phyloP scores from a whole-genome alignment of 2,329 filamentous ascomycete genomes.

The Mollisiaceae sp. region DNA sequence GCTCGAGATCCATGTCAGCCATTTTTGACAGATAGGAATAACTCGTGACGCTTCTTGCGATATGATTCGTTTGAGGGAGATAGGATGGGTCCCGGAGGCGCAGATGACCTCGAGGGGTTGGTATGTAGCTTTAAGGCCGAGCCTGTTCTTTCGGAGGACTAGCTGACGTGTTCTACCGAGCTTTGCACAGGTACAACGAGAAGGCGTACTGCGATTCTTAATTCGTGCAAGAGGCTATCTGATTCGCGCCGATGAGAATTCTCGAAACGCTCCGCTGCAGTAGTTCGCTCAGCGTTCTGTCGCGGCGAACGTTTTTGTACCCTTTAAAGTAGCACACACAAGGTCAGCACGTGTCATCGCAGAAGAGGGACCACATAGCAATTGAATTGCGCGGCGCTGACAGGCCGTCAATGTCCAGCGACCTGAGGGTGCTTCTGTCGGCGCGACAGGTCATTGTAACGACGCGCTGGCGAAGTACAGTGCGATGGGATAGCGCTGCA shows the following conservation, averaged over 20 bases:
- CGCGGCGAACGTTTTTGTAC: slow-evolving; percentile 42
- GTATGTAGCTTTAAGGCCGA: slow-evolving; percentile 40
- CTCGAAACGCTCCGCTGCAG: slow-evolving; percentile 43
- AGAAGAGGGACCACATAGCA: slow-evolving; percentile 40
- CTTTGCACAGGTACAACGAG: slow-evolving; percentile 41
- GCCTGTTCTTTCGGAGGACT: slow-evolving; percentile 34
- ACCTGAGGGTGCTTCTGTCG: slow-evolving; percentile 1
- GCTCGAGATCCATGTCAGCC: slow-evolving; percentile 44
- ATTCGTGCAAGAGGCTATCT: slow-evolving; percentile 28
- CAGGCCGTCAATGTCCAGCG: slow-evolving; percentile 17
- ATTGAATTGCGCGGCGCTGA: slow-evolving; percentile 33
- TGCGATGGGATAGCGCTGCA: slow-evolving; percentile 1
- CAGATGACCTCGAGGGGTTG: slow-evolving; percentile 44
- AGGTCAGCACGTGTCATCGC: slow-evolving; percentile 45
- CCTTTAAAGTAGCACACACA: slow-evolving; percentile 40
- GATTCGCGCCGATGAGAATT: slow-evolving; percentile 36
- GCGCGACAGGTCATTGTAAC: slow-evolving; percentile 33
- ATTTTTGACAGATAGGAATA: slow-evolving; percentile 31
- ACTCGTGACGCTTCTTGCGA: slow-evolving; percentile 34
- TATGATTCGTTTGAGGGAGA: slow-evolving; percentile 38
- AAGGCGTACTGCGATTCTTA: slow-evolving; percentile 35
- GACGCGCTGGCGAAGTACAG: slow-evolving; percentile 31
- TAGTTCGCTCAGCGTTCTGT: slow-evolving; percentile 38
- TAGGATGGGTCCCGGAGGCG: slow-evolving; percentile 34
- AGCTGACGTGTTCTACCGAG: slow-evolving; percentile 43